Evolutionary conservation across 2,329 filamentous ascomycete genomes (phyloP).

Genomic region (Ceratocystis huliohia): DNA sequence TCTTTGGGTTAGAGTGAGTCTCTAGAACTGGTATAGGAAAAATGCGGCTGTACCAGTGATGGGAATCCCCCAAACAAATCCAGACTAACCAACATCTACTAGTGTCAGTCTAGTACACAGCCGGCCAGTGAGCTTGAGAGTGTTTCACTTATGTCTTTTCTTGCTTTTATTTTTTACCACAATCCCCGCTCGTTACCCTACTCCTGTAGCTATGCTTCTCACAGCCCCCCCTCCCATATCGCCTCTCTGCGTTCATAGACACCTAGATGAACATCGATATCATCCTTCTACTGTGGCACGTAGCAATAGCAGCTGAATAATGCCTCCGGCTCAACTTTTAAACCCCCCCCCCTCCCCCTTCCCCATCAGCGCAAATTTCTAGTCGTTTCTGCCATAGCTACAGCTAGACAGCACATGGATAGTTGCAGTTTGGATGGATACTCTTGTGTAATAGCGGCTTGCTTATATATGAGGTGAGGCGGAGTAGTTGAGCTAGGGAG

Average conservation of each 20-base stretch:
- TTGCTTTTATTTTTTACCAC: not conserved
- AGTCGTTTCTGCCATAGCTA: not conserved
- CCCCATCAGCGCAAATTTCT: not conserved
- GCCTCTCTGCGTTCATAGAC: not conserved
- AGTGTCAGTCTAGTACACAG: too few relatives aligned
- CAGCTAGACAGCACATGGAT: not conserved
- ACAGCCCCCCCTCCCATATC: not conserved
- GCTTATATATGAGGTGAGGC: not conserved
- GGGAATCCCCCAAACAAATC: too few relatives aligned
- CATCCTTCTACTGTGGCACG: not conserved
- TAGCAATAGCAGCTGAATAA: not conserved
- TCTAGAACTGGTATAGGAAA: too few relatives aligned
- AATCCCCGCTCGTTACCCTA: not conserved
- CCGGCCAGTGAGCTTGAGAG: too few relatives aligned
- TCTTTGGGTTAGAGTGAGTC: too few relatives aligned
- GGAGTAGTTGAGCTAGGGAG: not conserved
- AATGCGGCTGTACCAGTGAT: too few relatives aligned
- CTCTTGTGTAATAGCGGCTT: conserved; percentile 3
- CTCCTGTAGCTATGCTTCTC: not conserved
- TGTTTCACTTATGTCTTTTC: not conserved
- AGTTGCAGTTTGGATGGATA: not conserved
- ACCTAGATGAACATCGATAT: not conserved
- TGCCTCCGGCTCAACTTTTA: not conserved
- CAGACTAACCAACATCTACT: too few relatives aligned
- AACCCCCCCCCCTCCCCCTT: not conserved